phyloP scores from a whole-genome alignment of 2,329 filamentous ascomycete genomes.

The Alternaria infectoria region DNA sequence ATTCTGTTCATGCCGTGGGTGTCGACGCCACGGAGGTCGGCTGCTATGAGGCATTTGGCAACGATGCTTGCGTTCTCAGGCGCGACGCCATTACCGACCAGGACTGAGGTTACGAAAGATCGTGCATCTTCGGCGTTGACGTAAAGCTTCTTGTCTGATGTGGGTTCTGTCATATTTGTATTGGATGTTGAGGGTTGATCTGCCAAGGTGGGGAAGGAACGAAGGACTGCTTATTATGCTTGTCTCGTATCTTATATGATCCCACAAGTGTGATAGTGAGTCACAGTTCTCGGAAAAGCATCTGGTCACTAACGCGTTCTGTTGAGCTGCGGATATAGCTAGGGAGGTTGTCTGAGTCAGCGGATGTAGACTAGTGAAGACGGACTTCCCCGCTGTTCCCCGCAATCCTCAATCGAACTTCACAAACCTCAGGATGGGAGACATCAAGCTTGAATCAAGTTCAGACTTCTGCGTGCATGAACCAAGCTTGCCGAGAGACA shows the following conservation, averaged over 20 bases:
- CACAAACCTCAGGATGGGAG: background rate
- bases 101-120: slow-evolving; percentile 60
- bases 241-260: background rate
- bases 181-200: background rate
- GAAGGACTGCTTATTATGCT: background rate
- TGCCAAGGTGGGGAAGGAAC: background rate
- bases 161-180: background rate
- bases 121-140: slow-evolving; percentile 21
- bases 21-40: slow-evolving; percentile 81
- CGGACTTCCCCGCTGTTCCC: background rate
- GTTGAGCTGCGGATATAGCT: background rate
- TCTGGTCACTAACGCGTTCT: background rate
- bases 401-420: background rate
- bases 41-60: slow-evolving; percentile 71
- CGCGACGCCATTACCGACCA: slow-evolving; percentile 67
- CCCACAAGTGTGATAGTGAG: background rate
- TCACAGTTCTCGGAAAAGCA: background rate
- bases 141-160: background rate
- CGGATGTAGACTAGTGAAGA: background rate
- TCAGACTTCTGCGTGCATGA: background rate
- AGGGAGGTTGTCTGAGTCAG: background rate
- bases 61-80: slow-evolving; percentile 65
- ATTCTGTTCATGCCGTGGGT: slow-evolving; percentile 81
- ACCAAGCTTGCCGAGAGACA: fast-evolving
- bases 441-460: background rate